A percentile compares a stretch with the other conserved stretches of the same genome.
Evolutionary conservation across 768 basidiomycete genomes (phyloP).

Genomic region (Multifurca ochricompacta): DNA sequence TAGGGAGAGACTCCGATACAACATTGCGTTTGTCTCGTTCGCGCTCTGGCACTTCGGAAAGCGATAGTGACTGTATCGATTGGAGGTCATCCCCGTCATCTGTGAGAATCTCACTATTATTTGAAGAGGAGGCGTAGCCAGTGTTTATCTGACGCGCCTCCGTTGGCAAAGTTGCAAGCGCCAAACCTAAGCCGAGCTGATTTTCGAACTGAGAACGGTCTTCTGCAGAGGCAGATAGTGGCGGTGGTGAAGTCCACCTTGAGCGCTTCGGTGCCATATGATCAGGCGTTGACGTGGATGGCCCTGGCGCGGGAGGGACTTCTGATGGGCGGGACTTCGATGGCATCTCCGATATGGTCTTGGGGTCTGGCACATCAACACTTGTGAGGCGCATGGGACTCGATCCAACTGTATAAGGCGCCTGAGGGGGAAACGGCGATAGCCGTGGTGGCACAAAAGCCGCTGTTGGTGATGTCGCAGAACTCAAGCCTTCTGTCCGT

Average conservation of each 20-base stretch:
- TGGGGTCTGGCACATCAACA: slow-evolving; percentile 29
- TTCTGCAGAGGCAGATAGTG: slow-evolving; percentile 60
- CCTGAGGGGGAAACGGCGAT: slow-evolving; percentile 50
- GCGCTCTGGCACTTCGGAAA: slow-evolving; percentile 11
- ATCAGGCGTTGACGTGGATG: slow-evolving; percentile 28
- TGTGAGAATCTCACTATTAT: slow-evolving; percentile 55
- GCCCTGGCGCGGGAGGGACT: slow-evolving; percentile 12
- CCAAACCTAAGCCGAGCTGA: slow-evolving; percentile 56
- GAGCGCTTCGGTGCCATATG: slow-evolving; percentile 77
- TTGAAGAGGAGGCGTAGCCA: slow-evolving; percentile 45
- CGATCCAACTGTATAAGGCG: slow-evolving; percentile 60
- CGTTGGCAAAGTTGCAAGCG: slow-evolving; percentile 58
- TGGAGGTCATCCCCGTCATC: slow-evolving; percentile 70
- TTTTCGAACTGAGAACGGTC: slow-evolving; percentile 63
- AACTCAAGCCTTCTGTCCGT: slow-evolving; percentile 55
- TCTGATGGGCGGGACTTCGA: slow-evolving; percentile 28
- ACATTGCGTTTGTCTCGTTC: not conserved
- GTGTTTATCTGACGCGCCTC: slow-evolving; percentile 48
- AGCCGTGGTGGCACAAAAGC: slow-evolving; percentile 40
- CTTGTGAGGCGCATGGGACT: slow-evolving; percentile 47
- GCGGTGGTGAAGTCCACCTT: slow-evolving; percentile 83
- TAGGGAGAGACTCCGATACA: slow-evolving; percentile 12
- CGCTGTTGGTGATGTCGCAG: slow-evolving; percentile 39
- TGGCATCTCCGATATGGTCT: slow-evolving; percentile 41
- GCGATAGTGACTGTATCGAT: slow-evolving; percentile 51